Base-by-base conservation (phyloP, 495 filamentous ascomycete species). In the Aspergillus diversus region DNA sequence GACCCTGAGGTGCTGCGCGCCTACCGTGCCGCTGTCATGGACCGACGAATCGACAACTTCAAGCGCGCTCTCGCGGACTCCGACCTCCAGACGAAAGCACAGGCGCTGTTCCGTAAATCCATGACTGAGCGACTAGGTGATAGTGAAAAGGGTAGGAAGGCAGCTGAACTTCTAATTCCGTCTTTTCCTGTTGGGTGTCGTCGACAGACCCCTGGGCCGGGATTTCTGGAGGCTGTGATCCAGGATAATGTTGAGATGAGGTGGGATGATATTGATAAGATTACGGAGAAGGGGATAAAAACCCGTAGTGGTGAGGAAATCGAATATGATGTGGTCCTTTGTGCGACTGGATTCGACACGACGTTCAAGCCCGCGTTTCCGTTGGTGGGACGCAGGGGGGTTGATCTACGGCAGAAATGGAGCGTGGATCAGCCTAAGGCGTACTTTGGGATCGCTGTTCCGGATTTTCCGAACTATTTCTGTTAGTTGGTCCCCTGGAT, bases 161-260 rank as follows among this genome's bases (percentile, higher is more conserved):
- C 50, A 8, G 59, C 59, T 3, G 59, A 61, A 31, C 37, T 37
- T 43, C 50, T 39, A 1, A 76, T 76, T n/a, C 79, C 78, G 0
- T 43, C 68, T 4, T 82, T 71, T 64, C 63, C 63, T 21, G 67
- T 80, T 46, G 78, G 77, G 3, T 81, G 79, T 55, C 74, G 75
- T 54, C 74, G 81, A 11, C 74, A 74, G 4, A 77, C 76, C 7
- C 81, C 81, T 4, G 74, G 74, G 2, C 63, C 69, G 33, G 78
- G 77, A 5, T 76, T 73, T 21, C 61, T 81, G 7, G 66, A 81
- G 55, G 74, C 81, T 3, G 59, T 81, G 33, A 59, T 56, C 8
- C 51, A 69, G 11, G 66, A 72, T 5, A 88, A 90, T 63, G 79
- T 83, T 7, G 64, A 75, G 11, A 78, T 85, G 51, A 73, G 83